Percentiles rank a stretch among this genome's conserved stretches.
phyloP scores from a whole-genome alignment of 306 rosid genomes.

The Castanea crenata region DNA sequence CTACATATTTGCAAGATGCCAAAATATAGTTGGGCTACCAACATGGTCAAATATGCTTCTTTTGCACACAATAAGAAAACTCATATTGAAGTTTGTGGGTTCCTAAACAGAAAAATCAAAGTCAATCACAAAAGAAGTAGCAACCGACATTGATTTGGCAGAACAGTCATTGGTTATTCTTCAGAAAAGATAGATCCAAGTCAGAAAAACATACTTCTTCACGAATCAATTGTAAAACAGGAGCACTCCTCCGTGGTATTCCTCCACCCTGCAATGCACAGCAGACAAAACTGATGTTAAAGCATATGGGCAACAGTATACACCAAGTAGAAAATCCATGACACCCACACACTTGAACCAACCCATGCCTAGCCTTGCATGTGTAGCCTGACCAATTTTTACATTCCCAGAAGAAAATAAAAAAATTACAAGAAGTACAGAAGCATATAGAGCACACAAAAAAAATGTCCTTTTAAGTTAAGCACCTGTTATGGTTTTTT shows the following conservation, averaged over 20 bases:
- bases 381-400: background rate
- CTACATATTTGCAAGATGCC: background rate
- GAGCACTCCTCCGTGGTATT: slow-evolving; percentile 90
- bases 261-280: slow-evolving; percentile 76
- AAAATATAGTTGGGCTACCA: background rate
- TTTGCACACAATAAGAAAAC: slow-evolving; percentile 1
- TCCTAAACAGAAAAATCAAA: background rate
- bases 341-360: background rate
- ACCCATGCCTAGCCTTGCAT: background rate
- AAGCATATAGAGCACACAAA: background rate
- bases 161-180: background rate
- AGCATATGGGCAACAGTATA: background rate
- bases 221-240: slow-evolving; percentile 64
- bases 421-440: background rate
- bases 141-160: background rate
- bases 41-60: background rate
- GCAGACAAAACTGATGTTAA: slow-evolving; percentile 16
- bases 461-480: background rate
- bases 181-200: slow-evolving; percentile 6
- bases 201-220: slow-evolving; percentile 73
- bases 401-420: background rate
- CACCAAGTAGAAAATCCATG: background rate
- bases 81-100: background rate
- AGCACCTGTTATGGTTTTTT: background rate
- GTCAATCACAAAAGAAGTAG: background rate